Evolutionary conservation across 495 filamentous ascomycete species (phyloP).

Genomic region (Extremus antarcticus): DNA sequence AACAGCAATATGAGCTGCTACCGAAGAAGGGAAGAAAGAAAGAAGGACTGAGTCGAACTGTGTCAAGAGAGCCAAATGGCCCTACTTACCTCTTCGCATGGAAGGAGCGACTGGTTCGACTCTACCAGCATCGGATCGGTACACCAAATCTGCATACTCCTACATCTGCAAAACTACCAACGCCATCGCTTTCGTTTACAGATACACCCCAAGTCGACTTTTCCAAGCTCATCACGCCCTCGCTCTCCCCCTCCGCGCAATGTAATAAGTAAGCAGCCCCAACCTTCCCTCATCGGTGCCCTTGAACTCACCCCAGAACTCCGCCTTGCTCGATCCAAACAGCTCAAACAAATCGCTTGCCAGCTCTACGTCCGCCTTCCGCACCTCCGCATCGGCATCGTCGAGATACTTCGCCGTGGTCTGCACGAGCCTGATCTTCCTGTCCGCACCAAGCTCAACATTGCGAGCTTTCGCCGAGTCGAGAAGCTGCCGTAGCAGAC

Average conservation of each 20-base stretch:
- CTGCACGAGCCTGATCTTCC: conserved; percentile 35
- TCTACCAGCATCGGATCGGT: too few species aligned
- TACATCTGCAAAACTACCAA: too few species aligned
- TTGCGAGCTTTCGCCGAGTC: conserved; percentile 4
- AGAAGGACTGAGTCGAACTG: too few species aligned
- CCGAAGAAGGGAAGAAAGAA: too few species aligned
- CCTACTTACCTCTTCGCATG: too few species aligned
- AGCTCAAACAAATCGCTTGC: conserved; percentile 64
- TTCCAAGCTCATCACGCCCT: too few species aligned
- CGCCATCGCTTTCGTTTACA: too few species aligned
- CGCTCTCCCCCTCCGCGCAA: conserved; percentile 27
- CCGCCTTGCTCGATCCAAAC: conserved; percentile 29
- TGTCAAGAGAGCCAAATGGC: too few species aligned
- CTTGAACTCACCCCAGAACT: conserved; percentile 32
- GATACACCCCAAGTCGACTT: too few species aligned
- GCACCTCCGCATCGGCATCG: conserved; percentile 62
- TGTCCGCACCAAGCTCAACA: conserved; percentile 20
- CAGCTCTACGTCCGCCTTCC: conserved; percentile 66
- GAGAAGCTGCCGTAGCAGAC: conserved; percentile 15
- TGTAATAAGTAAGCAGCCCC: conserved; percentile 35
- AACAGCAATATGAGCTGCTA: too few species aligned
- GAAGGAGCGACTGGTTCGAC: too few species aligned
- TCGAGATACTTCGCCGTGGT: conserved; percentile 54
- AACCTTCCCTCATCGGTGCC: conserved; percentile 31
- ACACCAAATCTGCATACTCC: too few species aligned